Percentiles rank a stretch among this genome's conserved stretches.
Evolutionary conservation across 2,329 filamentous ascomycete species (phyloP).

Genomic region (Cryphonectria nitschkei): DNA sequence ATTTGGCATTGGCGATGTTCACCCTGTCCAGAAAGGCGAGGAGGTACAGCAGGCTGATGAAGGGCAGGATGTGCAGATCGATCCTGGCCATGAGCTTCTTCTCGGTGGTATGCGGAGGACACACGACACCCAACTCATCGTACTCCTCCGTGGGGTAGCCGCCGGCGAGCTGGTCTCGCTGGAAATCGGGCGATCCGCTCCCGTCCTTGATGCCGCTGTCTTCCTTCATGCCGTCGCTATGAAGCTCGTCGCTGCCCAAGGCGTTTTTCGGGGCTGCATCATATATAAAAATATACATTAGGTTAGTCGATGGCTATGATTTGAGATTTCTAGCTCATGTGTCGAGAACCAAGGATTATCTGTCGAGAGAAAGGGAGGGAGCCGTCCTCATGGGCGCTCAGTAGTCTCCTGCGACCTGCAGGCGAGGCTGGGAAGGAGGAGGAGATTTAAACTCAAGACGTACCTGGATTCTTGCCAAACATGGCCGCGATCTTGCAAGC

Average conservation of each 20-base stretch:
- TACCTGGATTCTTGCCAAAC: conserved; percentile 25
- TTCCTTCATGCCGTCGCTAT: conserved; percentile 8
- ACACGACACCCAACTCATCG: conserved; percentile 41
- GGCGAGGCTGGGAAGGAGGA: neutral
- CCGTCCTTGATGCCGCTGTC: conserved; percentile 7
- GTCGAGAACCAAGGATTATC: neutral
- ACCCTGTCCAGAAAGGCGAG: conserved; percentile 74
- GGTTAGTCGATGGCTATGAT: neutral
- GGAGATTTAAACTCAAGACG: neutral
- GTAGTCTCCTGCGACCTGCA: too few relatives aligned
- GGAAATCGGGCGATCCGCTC: conserved; percentile 17
- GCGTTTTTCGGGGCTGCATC: conserved; percentile 1
- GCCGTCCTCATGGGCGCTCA: too few relatives aligned
- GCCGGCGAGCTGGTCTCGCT: conserved; percentile 15
- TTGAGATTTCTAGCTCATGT: neutral
- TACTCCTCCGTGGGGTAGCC: conserved; percentile 35
- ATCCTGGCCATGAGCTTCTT: conserved; percentile 69
- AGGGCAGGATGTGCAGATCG: conserved; percentile 72
- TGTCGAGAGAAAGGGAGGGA: neutral
- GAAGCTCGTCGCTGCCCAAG: conserved; percentile 9
- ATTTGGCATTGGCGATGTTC: conserved; percentile 78
- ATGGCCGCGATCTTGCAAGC: neutral
- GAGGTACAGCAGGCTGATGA: conserved; percentile 72
- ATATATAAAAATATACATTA: neutral
- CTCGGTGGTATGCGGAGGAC: conserved; percentile 63